Percentiles rank a stretch among this genome's conserved stretches.
Evolutionary conservation across 768 basidiomycete species (phyloP).

Genomic region (Agaricus sinodeliciosus): DNA sequence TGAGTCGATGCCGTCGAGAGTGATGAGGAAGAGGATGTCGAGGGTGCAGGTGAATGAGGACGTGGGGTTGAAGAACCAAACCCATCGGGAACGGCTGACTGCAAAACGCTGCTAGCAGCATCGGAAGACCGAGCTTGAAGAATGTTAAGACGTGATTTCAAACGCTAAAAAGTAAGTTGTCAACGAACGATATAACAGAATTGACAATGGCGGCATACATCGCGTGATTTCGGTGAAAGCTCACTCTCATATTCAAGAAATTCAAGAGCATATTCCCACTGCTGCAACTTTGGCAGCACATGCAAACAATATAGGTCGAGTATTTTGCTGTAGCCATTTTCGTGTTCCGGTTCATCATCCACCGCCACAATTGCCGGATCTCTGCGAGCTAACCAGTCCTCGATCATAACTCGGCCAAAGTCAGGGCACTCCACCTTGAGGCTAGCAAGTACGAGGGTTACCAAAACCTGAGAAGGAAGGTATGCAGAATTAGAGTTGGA

Average conservation of each 20-base stretch:
- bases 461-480: constrained; percentile 63
- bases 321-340: constrained; percentile 64
- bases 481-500: constrained; percentile 40
- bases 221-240: constrained; percentile 39
- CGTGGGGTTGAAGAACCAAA: constrained; percentile 28
- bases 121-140: constrained; percentile 32
- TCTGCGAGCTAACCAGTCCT: constrained; percentile 71
- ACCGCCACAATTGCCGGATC: constrained; percentile 26
- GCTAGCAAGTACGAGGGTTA: constrained; percentile 64
- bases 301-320: constrained; percentile 73
- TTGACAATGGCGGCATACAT: constrained; percentile 33
- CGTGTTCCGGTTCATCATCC: constrained; percentile 23
- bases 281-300: constrained; percentile 62
- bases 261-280: constrained; percentile 77
- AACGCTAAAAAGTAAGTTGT: constrained; percentile 20
- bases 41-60: constrained; percentile 42
- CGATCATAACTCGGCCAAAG: constrained; percentile 57
- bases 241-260: constrained; percentile 73
- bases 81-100: constrained; percentile 18
- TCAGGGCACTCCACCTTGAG: constrained; percentile 59
- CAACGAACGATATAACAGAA: constrained; percentile 8
- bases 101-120: constrained; percentile 19
- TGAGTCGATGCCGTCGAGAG: constrained; percentile 68
- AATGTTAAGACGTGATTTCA: constrained; percentile 33
- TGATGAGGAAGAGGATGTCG: constrained; percentile 58